Base-by-base conservation (phyloP, 306 rosid genomes). In the Fragaria nilgerrensis region DNA sequence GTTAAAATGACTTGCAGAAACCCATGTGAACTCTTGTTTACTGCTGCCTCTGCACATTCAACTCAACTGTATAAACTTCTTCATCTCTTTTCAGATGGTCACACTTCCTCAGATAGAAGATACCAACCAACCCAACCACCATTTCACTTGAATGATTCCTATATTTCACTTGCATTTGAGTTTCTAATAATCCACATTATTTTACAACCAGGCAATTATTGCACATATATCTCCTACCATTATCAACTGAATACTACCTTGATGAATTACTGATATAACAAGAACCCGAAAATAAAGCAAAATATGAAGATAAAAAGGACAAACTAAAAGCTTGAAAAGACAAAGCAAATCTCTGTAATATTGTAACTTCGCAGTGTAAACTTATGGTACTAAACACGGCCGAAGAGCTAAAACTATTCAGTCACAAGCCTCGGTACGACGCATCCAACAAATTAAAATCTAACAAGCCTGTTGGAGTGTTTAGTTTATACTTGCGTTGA, bases 11-110 rank as follows among this genome's bases (percentile, higher is more conserved):
- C 5, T 3, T 9, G 32, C 63, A 56, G 32, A 56, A 56, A 22
- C 76, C 67, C 66, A 73, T 73, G 76, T 73, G 66, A 6, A 66
- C 47, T 52, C 27, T 56, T 56, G 32, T 53, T 53, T 49, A 16
- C 65, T 52, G 65, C 64, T 19, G 41, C 36, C 12, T 53, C 20
- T 20, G 63, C 75, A 19, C 9, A 15, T 53, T 72, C 34, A 32
- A 52, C 48, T 52, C 64, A 59, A 52, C 48, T 23, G 7, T 34
- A 56, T 8, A 56, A 19, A 6, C 58, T 52, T 15, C 50, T 47
- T 49, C 55, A 49, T 49, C 55, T 49, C 55, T 49, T 49, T 16
- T 16, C 22, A 67, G 22, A 14, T 9, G 9, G 29, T 7, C 75
- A 71, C 8, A 34, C 47, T 32, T 49, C 62, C 14, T 27, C 25